Conservation (phyloP, 1,284 basidiomycete genomes). For the Ganoderma leucocontextum region DNA sequence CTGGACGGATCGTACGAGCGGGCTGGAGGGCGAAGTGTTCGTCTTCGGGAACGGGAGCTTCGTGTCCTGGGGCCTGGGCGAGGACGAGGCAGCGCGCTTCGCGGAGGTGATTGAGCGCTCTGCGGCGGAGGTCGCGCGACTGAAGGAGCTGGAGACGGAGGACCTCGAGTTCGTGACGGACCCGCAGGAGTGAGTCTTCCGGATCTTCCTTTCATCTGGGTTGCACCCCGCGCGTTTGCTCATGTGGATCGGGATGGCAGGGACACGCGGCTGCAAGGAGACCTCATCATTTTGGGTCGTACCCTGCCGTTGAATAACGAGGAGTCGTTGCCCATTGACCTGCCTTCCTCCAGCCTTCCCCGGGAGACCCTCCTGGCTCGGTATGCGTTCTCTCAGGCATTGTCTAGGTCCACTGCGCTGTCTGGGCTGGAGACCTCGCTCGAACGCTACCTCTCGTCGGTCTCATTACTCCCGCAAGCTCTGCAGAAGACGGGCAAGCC, state of each 20-base stretch:
- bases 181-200: slow-evolving; percentile 74
- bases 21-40: slow-evolving; percentile 85
- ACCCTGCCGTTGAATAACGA: slow-evolving; percentile 60
- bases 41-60: slow-evolving; percentile 87
- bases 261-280: slow-evolving; percentile 85
- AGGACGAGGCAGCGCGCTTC: slow-evolving; percentile 79
- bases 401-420: slow-evolving; percentile 86
- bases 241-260: slow-evolving; percentile 49
- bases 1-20: slow-evolving; percentile 58
- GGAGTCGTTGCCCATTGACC: slow-evolving; percentile 49
- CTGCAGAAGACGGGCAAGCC: slow-evolving; percentile 83
- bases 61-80: slow-evolving; percentile 89
- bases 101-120: slow-evolving; percentile 67
- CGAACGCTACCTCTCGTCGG: slow-evolving; percentile 83
- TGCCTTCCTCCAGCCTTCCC: slow-evolving; percentile 62
- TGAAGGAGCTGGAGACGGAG: slow-evolving; percentile 83
- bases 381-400: slow-evolving; percentile 89
- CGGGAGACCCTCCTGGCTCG: slow-evolving; percentile 78
- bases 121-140: slow-evolving; percentile 65
- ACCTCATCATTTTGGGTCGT: slow-evolving; percentile 88
- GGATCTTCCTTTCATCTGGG: slow-evolving; percentile 25
- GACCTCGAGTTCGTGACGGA: slow-evolving; percentile 92
- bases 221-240: neutral
- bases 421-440: slow-evolving; percentile 85
- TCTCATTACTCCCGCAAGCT: slow-evolving; percentile 78